Evolutionary conservation across 2,329 filamentous ascomycete genomes (phyloP).

Genomic region (Dactylella cylindrospora): DNA sequence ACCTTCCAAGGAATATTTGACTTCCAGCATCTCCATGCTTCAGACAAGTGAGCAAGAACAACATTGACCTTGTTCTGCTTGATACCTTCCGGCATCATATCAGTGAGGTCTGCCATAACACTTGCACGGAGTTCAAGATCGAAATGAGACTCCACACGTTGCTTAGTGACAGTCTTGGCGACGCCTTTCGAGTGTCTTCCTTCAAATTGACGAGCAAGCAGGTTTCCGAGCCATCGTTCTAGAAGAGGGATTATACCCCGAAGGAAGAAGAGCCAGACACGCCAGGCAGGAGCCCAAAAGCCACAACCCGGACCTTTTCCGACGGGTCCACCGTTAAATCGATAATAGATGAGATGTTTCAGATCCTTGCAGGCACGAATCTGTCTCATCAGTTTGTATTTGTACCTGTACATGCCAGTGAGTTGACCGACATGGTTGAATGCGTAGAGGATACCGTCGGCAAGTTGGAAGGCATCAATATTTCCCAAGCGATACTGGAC

Average conservation of each 20-base stretch:
- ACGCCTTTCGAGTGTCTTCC: constrained; percentile 98
- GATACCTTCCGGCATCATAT: constrained; percentile 99
- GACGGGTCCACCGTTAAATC: constrained; percentile 94
- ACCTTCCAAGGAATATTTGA: constrained; percentile 99
- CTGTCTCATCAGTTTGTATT: constrained; percentile 99
- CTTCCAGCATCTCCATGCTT: constrained; percentile 99
- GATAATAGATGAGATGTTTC: constrained; percentile 98
- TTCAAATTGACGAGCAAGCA: constrained; percentile 95
- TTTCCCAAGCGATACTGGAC: constrained; percentile 97
- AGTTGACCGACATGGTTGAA: constrained; percentile 99
- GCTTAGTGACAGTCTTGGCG: constrained; percentile 98
- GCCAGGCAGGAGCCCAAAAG: constrained; percentile 98
- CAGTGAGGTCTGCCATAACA: constrained; percentile 98
- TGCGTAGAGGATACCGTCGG: constrained; percentile 97
- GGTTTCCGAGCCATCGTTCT: constrained; percentile 94
- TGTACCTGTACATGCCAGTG: constrained; percentile 99
- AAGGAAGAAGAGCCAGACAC: constrained; percentile 99
- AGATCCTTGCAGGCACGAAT: constrained; percentile 98
- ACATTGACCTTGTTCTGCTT: constrained; percentile 99
- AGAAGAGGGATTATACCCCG: constrained; percentile 94
- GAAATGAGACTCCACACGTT: constrained; percentile 97
- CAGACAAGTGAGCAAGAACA: constrained; percentile 91
- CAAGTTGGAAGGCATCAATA: constrained; percentile 97
- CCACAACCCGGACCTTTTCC: constrained; percentile 97
- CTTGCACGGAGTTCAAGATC: constrained; percentile 95